Conservation (phyloP, 164 flowering plant species). For the Cinnamomum chago region DNA sequence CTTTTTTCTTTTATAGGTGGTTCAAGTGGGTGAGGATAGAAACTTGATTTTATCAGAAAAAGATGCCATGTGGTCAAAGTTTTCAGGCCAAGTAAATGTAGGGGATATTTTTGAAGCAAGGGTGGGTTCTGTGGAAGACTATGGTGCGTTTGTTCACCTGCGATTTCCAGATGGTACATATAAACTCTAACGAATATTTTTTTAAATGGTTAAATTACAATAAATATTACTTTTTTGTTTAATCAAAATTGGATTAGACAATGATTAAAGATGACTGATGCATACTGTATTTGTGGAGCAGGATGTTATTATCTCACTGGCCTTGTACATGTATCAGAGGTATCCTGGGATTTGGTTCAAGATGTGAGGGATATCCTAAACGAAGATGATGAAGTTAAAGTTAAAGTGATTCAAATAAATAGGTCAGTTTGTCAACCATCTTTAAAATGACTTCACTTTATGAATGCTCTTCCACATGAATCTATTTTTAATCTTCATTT, state of each 20-base stretch:
- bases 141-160: slow-evolving; percentile 86
- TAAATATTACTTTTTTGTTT: not conserved
- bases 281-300: slow-evolving; percentile 28
- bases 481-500: too few relatives aligned
- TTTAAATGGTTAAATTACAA: not conserved
- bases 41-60: slow-evolving; percentile 85
- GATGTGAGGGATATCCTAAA: slow-evolving; percentile 71
- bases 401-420: slow-evolving; percentile 61
- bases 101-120: slow-evolving; percentile 67
- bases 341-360: slow-evolving; percentile 94
- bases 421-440: slow-evolving; percentile 40
- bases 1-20: slow-evolving; percentile 40
- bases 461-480: not conserved
- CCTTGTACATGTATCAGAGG: slow-evolving; percentile 86
- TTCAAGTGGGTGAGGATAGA: slow-evolving; percentile 52
- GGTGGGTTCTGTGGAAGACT: slow-evolving; percentile 80
- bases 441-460: not conserved
- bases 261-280: not conserved
- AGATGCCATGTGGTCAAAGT: slow-evolving; percentile 65
- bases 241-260: not conserved
- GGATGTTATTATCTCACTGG: slow-evolving; percentile 85
- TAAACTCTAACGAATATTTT: not conserved
- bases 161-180: slow-evolving; percentile 77
- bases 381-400: slow-evolving; percentile 75
- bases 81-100: slow-evolving; percentile 42